Evolutionary conservation across 148 eudicot genomes (phyloP), one percentile per base, ranked within the genome.

Genomic region (Vaccinium darrowii): DNA sequence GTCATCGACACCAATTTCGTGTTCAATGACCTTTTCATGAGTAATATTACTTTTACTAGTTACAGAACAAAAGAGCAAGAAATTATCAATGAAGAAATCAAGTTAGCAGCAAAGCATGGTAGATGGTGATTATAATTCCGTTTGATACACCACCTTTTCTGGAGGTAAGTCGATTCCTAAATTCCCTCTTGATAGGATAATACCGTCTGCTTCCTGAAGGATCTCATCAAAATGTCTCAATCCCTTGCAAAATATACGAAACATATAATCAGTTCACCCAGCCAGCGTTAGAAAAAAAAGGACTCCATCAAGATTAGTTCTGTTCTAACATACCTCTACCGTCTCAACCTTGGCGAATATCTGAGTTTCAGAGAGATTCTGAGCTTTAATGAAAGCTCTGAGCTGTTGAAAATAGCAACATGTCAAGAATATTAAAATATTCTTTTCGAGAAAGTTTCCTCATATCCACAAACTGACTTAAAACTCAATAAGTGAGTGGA

Each of bases 141-240:
- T 21, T 72, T 16, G 36, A 47, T n/a, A 57, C 72, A 71, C 21
- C 15, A 92, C 94, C 91, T 92, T 92, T 84, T 92, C 94, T 39
- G 94, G 93, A n/a, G 94, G 92, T 39, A 91, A 88, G 83, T 92
- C 94, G 78, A 92, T 90, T 71, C 94, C 94, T n/a, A 92, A 84
- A 84, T 90, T 92, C 62, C 94, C 94, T 72, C 94, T 89, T 54
- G 94, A 87, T 62, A 92, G 91, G 82, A 92, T 90, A 49, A 92
- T 53, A 71, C 93, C 94, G 84, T 92, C 94, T 54, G 94, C 92
- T 89, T 92, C 94, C 86, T 90, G 76, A 13, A 92, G 90, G 86
- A 92, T 92, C 86, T 90, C 92, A 80, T 92, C 94, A 81, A 92
- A 92, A 84, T 92, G 93, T 84, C 77, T 87, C 67, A 92, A 79